Evolutionary conservation across 495 filamentous ascomycete genomes (phyloP), one percentile per base, ranked within the genome.

Genomic region (Neurospora sp.): DNA sequence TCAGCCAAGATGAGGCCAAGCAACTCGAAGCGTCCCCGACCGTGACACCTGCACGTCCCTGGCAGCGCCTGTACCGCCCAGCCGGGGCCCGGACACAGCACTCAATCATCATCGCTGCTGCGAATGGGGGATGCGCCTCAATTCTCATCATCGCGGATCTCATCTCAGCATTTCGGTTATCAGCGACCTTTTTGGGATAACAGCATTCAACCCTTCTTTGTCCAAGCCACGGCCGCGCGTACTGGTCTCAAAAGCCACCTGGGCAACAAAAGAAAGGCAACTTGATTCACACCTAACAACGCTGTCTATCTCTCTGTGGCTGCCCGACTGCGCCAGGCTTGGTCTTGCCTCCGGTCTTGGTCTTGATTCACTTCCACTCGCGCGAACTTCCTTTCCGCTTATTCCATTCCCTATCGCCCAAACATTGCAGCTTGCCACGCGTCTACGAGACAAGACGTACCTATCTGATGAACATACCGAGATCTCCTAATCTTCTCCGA

Each of bases 1-100:
- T 61, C 22, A 71, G 73, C 70, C 73, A 72, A 68, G 53, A 70
- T 61, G 22, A 59, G 22, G 22, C 69, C 68, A 68, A 68, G 74
- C 74, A 76, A 5, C 74, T 18, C 42, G 18, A 46, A 46, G 18
- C 44, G 44, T 44, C 41, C 41, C 41, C 3, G 4, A 48, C 41
- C 8, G 41, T 44, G 41, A 48, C 44, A 35, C 31, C 35, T 35
- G 35, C 35, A 48, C 46, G 46, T 53, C 46, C 46, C 46, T 12
- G 46, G 46, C 46, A 74, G 70, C 70, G 72, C 69, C 71, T 70
- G 71, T 42, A 70, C 39, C 48, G 22, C 48, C 48, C 48, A 35
- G 61, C 38, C 46, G 70, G n/a, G 69, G 61, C n/a, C 65, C 37
- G 42, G 16, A 61, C 61, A 31, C 48, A 59, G 48, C 48, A n/a